Conservation (phyloP, 1,139 yeast genomes). For the Pneumocystis murina region DNA sequence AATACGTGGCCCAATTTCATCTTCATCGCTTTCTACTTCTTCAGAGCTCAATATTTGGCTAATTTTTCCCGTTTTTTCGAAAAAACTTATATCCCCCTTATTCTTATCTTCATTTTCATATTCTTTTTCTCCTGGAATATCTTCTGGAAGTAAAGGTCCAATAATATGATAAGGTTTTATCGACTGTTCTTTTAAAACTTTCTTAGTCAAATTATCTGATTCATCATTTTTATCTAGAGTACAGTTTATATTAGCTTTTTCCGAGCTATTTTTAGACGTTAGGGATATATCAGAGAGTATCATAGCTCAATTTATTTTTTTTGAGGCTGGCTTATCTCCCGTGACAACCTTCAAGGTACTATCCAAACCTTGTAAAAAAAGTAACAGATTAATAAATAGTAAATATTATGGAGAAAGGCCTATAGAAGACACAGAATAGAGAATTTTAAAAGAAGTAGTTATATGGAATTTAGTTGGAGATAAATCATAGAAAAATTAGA, state of each 20-base stretch:
- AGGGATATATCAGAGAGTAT: neutral
- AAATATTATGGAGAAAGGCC: no score
- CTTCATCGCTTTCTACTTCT: constrained; percentile 4
- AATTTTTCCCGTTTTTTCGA: neutral
- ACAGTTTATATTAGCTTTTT: neutral
- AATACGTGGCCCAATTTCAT: constrained; percentile 14
- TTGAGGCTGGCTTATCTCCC: no score
- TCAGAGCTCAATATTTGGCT: neutral
- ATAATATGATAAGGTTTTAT: neutral
- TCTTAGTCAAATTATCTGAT: neutral
- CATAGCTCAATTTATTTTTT: no score
- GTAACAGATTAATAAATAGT: no score
- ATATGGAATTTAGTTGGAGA: neutral
- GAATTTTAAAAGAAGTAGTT: neutral
- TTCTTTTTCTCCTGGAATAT: neutral
- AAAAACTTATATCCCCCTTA: neutral
- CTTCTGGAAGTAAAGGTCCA: neutral
- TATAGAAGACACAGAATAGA: no score
- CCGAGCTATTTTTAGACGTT: neutral
- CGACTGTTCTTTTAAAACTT: neutral
- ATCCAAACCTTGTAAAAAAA: no score
- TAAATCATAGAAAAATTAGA: neutral
- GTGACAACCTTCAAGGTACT: no score
- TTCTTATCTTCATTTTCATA: neutral
- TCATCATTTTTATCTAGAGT: neutral